Base-by-base conservation (phyloP, 208 protist genomes). In the Phytomonas sp. region DNA sequence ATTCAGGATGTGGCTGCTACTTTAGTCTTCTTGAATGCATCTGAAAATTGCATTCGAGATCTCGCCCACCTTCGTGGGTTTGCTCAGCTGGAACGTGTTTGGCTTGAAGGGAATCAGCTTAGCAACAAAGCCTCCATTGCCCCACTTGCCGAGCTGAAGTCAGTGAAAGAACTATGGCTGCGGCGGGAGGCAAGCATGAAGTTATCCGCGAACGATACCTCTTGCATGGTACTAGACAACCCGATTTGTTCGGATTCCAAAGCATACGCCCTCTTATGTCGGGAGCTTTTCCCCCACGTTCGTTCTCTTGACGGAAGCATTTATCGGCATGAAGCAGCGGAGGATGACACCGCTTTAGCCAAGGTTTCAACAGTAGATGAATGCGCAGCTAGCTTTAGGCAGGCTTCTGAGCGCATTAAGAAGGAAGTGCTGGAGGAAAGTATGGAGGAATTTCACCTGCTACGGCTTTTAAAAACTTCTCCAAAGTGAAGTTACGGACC, bases 61-160 rank as follows among this genome's bases (percentile, higher is more conserved):
- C 60, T 96, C 6, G 32, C 64, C 0, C 75, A 63, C 0, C 66
- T 96, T 13, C 70, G 70, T 1, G 5, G 2, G 7, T 91, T 80
- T 60, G 13, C 30, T 0, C 31, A 43, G 0, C 68, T 96, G 8
- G 66, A 83, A 53, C 71, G 70, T 8, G 67, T 89, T 29, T 66
- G 77, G 0, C 68, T 93, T 2, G 83, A 93, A 43, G 87, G 88
- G 11, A 96, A 96, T 59, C 69, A 83, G 62, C 71, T 96, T 4
- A 56, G 71, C 56, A 74, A 65, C 4, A 70, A 73, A 34, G 66
- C 29, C 15, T 69, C 79, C 1, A 29, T 94, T 31, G 17, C 60
- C 13, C 77, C 80, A 9, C 71, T 95, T 11, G 68, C 79, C 9
- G 33, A 68, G 20, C 66, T 95, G 34, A 68, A 77, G 13, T n/a